Conservation (phyloP, 441 rosid genomes). For the Erodium chrysanthum region DNA sequence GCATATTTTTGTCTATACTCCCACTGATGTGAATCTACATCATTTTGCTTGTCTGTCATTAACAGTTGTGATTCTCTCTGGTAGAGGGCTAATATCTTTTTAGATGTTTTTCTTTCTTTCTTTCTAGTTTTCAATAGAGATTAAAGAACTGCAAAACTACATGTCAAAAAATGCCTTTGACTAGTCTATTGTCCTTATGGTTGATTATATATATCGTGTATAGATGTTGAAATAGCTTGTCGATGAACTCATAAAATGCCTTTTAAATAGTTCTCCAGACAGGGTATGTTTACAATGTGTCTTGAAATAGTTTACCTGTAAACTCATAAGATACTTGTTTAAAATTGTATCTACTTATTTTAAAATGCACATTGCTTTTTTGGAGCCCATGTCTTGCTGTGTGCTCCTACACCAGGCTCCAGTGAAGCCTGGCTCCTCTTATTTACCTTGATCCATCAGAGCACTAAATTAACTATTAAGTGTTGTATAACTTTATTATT, state of each 20-base stretch:
- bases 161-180: background rate
- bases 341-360: background rate
- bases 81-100: background rate
- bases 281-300: background rate
- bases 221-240: background rate
- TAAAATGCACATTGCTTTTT: background rate
- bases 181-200: background rate
- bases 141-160: background rate
- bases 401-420: background rate
- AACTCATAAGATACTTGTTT: background rate
- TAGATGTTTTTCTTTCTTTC: background rate
- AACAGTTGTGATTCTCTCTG: background rate
- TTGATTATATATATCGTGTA: background rate
- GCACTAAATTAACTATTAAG: background rate
- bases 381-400: background rate
- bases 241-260: background rate
- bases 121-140: background rate
- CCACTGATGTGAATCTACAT: background rate
- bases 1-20: background rate
- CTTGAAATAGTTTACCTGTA: background rate
- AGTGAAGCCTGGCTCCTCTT: background rate
- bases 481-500: background rate
- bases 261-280: background rate
- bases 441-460: background rate
- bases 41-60: background rate